Evolutionary conservation across 345 rosid species (phyloP).

Genomic region (Sisymbrium altissimum): DNA sequence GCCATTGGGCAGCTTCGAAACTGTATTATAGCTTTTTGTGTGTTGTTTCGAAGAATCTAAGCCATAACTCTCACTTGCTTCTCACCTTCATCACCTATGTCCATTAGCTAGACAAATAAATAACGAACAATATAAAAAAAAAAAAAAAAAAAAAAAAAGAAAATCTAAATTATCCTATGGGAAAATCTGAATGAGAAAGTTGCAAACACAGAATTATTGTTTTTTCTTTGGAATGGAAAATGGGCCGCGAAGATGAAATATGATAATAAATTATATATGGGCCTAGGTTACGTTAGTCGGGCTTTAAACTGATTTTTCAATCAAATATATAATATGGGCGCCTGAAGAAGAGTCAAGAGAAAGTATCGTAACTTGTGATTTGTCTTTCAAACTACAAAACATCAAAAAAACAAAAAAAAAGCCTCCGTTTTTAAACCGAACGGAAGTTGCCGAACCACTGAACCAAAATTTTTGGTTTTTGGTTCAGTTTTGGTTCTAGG

Average conservation of each 20-base stretch:
- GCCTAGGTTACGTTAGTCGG: background rate
- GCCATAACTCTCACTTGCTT: slow-evolving; percentile 21
- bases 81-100: slow-evolving; percentile 20
- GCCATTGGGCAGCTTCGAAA: slow-evolving; percentile 29
- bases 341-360: too few species aligned
- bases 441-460: too few species aligned
- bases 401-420: too few species aligned
- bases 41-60: slow-evolving; percentile 17
- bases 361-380: too few species aligned
- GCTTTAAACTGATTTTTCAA: background rate
- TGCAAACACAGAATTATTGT: background rate
- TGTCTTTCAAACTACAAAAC: too few species aligned
- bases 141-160: background rate
- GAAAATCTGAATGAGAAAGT: slow-evolving; percentile 15
- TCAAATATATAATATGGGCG: too few species aligned
- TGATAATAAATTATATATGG: background rate
- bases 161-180: slow-evolving; percentile 25
- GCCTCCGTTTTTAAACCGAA: too few species aligned
- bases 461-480: too few species aligned
- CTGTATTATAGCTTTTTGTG: slow-evolving; percentile 1
- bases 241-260: background rate
- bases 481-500: too few species aligned
- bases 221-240: background rate
- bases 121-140: background rate
- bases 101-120: slow-evolving; percentile 9